Percentiles rank a stretch among this genome's conserved stretches.
phyloP scores from a whole-genome alignment of 257 asterid genomes.

The Gentiana dahurica region DNA sequence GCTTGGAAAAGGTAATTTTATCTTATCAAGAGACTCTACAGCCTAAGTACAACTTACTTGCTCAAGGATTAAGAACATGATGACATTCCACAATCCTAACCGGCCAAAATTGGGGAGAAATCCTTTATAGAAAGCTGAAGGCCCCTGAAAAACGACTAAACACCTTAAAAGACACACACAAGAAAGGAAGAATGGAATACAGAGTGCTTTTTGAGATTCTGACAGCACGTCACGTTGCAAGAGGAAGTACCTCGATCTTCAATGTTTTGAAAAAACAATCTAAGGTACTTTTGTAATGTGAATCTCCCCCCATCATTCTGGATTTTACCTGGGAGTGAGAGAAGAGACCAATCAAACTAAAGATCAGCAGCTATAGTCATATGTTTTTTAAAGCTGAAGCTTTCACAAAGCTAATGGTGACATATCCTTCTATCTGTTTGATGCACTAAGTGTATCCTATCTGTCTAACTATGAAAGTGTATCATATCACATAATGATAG shows the following conservation, averaged over 20 bases:
- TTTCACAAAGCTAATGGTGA: too few species aligned
- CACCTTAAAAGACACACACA: too few species aligned
- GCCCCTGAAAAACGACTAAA: conserved; percentile 40
- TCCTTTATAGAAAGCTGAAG: conserved; percentile 76
- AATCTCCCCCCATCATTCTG: conserved; percentile 99
- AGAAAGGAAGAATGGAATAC: neutral
- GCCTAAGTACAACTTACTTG: conserved; percentile 39
- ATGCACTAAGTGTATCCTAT: too few species aligned
- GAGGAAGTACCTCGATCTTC: conserved; percentile 50
- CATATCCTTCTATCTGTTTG: too few species aligned
- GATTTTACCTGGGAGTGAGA: conserved; percentile 59
- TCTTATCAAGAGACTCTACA: neutral
- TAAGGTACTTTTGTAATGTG: conserved; percentile 55
- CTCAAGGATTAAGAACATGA: conserved; percentile 79
- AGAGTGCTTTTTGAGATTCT: neutral
- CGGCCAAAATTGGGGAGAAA: conserved; percentile 75
- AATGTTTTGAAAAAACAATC: conserved; percentile 80
- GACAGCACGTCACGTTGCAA: conserved; percentile 1
- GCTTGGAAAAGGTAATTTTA: neutral
- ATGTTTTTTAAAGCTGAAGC: too few species aligned
- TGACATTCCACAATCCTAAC: conserved; percentile 75
- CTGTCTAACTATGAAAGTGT: too few species aligned
- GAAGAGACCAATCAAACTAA: conserved; percentile 5
- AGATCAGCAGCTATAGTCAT: too few species aligned
- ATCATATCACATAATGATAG: too few species aligned